phyloP scores from a whole-genome alignment of 768 basidiomycete species.

The Tulasnella sp. region DNA sequence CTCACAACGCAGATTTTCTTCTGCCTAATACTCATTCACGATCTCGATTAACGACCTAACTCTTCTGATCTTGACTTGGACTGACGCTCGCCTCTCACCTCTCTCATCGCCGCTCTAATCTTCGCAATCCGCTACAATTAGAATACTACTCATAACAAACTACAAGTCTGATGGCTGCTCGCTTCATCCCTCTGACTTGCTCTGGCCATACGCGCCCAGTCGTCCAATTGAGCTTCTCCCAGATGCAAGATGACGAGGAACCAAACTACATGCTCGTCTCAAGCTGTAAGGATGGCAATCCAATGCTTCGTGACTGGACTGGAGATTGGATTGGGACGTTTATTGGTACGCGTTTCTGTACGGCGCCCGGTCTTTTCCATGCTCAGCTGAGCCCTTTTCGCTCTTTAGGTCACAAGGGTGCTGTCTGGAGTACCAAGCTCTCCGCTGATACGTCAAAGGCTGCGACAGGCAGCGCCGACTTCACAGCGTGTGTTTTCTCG shows the following conservation, averaged over 20 bases:
- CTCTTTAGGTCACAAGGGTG: constrained; percentile 57
- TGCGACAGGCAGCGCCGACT: constrained; percentile 92
- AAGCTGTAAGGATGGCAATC: constrained; percentile 98
- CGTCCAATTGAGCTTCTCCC: constrained; percentile 90
- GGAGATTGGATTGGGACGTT: constrained; percentile 94
- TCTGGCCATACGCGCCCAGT: constrained; percentile 53
- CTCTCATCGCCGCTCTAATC: not conserved
- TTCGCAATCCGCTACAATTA: constrained; percentile 15
- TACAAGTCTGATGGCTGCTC: constrained; percentile 27
- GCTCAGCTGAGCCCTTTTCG: constrained; percentile 40
- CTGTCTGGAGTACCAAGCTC: constrained; percentile 95
- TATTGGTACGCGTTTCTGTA: constrained; percentile 37
- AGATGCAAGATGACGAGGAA: constrained; percentile 69
- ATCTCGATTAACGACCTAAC: constrained; percentile 2
- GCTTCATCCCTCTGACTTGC: constrained; percentile 31
- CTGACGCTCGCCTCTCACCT: constrained; percentile 2
- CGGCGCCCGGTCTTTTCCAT: not conserved
- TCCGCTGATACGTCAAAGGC: constrained; percentile 81
- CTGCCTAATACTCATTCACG: constrained; percentile 3
- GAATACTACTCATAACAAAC: not conserved
- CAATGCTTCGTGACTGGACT: constrained; percentile 94
- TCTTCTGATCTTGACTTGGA: constrained; percentile 11
- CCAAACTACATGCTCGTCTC: constrained; percentile 82
- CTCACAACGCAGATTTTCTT: not conserved
- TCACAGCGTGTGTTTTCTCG: constrained; percentile 72